Conservation (phyloP, 2,329 filamentous ascomycete genomes). For the Daldinia sp. region DNA sequence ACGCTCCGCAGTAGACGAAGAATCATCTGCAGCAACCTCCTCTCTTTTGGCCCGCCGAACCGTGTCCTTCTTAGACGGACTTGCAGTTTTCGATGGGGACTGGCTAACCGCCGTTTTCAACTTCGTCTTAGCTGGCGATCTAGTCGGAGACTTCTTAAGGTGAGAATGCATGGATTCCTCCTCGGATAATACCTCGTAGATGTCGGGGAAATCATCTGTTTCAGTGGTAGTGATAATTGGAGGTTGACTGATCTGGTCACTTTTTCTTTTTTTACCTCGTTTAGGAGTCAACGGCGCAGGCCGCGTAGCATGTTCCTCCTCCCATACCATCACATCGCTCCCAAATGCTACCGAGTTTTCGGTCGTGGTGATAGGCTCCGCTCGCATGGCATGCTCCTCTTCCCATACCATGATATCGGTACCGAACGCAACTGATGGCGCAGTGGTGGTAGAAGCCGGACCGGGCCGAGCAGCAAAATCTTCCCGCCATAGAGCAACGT, state of each 20-base stretch:
- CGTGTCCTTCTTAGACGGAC: constrained; percentile 15
- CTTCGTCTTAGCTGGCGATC: constrained; percentile 46
- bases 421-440: constrained; percentile 41
- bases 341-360: constrained; percentile 42
- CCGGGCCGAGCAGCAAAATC: constrained; percentile 47
- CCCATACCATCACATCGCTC: constrained; percentile 52
- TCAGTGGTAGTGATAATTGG: constrained; percentile 44
- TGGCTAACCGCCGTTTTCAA: constrained; percentile 36
- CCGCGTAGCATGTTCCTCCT: constrained; percentile 52
- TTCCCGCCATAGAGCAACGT: constrained; percentile 39
- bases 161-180: constrained; percentile 42
- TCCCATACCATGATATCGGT: constrained; percentile 52
- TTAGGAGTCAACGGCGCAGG: constrained; percentile 49
- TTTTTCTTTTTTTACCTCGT: constrained; percentile 62
- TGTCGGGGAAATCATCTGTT: constrained; percentile 60
- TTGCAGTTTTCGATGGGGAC: constrained; percentile 30
- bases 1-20: constrained; percentile 19
- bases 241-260: constrained; percentile 54
- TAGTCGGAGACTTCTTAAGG: constrained; percentile 50
- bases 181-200: constrained; percentile 54
- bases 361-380: constrained; percentile 48
- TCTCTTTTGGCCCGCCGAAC: constrained; percentile 14
- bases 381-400: constrained; percentile 52
- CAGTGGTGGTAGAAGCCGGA: constrained; percentile 37
- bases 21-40: constrained; percentile 15